A percentile compares a stretch with the other conserved stretches of the same genome.
Conservation (phyloP, 345 rosid species). For the Lepidium aucheri region DNA sequence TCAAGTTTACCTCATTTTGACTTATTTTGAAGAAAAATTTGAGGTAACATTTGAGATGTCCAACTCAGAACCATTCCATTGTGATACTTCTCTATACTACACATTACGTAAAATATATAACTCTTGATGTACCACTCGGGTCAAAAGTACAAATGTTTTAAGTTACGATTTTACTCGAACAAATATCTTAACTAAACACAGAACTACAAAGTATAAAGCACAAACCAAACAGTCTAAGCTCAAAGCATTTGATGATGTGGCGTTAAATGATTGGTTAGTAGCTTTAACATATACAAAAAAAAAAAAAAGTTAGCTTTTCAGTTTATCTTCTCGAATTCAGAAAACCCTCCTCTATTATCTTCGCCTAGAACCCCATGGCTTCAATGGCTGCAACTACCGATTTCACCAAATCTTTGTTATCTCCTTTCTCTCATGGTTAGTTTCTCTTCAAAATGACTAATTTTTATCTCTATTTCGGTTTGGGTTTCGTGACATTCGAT, state of each 20-base stretch:
- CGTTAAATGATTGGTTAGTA: not conserved
- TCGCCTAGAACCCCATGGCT: conserved; percentile 33
- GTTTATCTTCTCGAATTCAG: conserved; percentile 10
- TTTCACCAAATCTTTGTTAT: conserved; percentile 30
- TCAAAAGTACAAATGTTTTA: too few species aligned
- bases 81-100: too few species aligned
- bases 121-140: too few species aligned
- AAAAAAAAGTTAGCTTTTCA: not conserved
- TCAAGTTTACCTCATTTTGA: too few species aligned
- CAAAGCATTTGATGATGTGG: not conserved
- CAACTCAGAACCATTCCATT: too few species aligned
- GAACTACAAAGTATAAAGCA: too few species aligned
- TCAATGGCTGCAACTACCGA: conserved; percentile 52
- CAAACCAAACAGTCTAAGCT: not conserved
- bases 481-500: not conserved
- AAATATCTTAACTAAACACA: too few species aligned
- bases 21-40: too few species aligned
- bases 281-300: not conserved
- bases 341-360: not conserved
- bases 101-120: too few species aligned
- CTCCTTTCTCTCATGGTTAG: conserved; percentile 35
- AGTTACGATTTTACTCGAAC: too few species aligned
- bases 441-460: not conserved
- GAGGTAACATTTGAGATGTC: too few species aligned
- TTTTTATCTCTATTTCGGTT: not conserved